phyloP scores from a whole-genome alignment of 345 rosid species.

The Combretum micranthum region DNA sequence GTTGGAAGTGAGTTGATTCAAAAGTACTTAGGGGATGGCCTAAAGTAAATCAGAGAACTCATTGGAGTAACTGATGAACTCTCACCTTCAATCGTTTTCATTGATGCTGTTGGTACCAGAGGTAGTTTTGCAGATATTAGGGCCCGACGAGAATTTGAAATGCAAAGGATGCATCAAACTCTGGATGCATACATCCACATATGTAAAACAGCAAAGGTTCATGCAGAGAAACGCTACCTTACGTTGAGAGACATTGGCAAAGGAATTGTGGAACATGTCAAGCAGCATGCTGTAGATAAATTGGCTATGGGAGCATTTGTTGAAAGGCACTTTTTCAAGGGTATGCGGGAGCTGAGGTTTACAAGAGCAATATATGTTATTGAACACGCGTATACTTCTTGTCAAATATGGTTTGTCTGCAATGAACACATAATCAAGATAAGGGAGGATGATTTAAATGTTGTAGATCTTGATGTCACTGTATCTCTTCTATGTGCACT shows the following conservation, averaged over 20 bases:
- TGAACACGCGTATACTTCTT: slow-evolving; percentile 37
- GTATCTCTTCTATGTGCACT: not conserved
- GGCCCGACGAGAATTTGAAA: slow-evolving; percentile 13
- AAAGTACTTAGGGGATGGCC: too few species aligned
- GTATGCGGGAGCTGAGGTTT: slow-evolving; percentile 44
- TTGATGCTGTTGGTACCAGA: too few species aligned
- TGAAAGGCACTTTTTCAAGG: slow-evolving; percentile 44
- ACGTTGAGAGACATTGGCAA: slow-evolving; percentile 45
- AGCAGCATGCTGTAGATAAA: slow-evolving; percentile 39
- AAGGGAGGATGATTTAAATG: slow-evolving; percentile 17
- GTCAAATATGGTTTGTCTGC: slow-evolving; percentile 54
- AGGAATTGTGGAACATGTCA: slow-evolving; percentile 64
- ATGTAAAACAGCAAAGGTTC: slow-evolving; percentile 20
- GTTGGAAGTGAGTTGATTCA: too few species aligned
- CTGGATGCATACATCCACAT: slow-evolving; percentile 26
- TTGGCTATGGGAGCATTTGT: slow-evolving; percentile 83
- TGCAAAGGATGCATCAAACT: slow-evolving; percentile 11
- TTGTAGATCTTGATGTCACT: not conserved
- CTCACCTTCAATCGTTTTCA: too few species aligned
- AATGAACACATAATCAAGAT: slow-evolving; percentile 30
- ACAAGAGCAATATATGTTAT: slow-evolving; percentile 49
- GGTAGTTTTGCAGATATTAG: slow-evolving; percentile 5
- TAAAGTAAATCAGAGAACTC: too few species aligned
- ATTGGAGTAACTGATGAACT: too few species aligned
- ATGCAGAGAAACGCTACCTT: slow-evolving; percentile 27